A percentile compares a stretch with the other conserved stretches of the same genome.
phyloP scores from a whole-genome alignment of 75 land plant genomes.

The Cupressus sempervirens region DNA sequence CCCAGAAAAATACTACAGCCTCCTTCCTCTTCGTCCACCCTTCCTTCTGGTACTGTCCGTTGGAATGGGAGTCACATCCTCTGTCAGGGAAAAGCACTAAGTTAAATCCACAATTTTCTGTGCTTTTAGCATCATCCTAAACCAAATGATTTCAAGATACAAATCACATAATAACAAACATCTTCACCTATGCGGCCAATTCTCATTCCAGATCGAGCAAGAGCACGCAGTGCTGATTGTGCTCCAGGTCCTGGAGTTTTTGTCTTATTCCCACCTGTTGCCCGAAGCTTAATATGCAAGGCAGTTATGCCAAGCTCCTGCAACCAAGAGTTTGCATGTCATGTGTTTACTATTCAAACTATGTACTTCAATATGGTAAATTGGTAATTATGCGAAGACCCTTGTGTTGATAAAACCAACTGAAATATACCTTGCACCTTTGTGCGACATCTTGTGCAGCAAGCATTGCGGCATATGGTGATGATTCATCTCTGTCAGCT shows the following conservation, averaged over 20 bases:
- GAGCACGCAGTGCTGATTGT: constrained; percentile 33
- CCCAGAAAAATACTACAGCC: constrained; percentile 18
- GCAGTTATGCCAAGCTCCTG: constrained; percentile 28
- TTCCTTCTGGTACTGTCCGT: constrained; percentile 60
- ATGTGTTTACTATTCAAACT: neutral
- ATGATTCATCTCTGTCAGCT: constrained; percentile 50
- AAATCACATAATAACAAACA: too few relatives aligned
- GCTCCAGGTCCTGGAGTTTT: constrained; percentile 43
- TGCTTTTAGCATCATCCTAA: neutral
- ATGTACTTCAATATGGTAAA: neutral
- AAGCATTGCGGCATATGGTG: constrained; percentile 87
- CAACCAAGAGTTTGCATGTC: neutral
- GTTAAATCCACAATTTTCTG: neutral
- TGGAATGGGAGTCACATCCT: constrained; percentile 17
- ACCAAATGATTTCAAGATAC: neutral
- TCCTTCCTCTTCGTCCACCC: constrained; percentile 61
- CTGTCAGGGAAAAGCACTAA: constrained; percentile 10
- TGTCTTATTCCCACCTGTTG: constrained; percentile 49
- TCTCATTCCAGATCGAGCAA: constrained; percentile 77
- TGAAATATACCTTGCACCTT: neutral
- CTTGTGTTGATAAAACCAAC: neutral
- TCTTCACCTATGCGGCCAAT: constrained; percentile 71
- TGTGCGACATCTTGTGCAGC: constrained; percentile 67
- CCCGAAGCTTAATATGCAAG: constrained; percentile 44
- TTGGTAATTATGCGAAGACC: neutral